Percentiles rank a stretch among this genome's conserved stretches.
These are phyloP conservation scores for Theobroma grandiflorum DNA, from an alignment of 441 rosid genomes.

Conservation along the genomic window DNA sequence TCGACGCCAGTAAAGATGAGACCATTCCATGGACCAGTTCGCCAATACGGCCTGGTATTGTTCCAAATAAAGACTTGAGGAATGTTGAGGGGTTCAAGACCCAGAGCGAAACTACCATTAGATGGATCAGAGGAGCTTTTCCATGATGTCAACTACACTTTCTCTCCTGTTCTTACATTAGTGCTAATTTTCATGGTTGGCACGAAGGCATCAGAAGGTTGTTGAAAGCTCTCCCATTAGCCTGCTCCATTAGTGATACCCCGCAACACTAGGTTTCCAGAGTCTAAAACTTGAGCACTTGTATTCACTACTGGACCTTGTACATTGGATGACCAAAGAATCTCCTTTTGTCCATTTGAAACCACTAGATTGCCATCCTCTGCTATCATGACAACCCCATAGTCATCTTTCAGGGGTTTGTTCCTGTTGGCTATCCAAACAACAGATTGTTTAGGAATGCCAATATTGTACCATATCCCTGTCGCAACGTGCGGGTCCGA, in stretches of 20 bases:
- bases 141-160: constrained; percentile 38
- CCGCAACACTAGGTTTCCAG: constrained; percentile 32
- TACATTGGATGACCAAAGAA: constrained; percentile 54
- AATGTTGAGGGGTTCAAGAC: constrained; percentile 35
- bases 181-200: constrained; percentile 20
- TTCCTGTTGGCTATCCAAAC: constrained; percentile 63
- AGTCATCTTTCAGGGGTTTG: constrained; percentile 46
- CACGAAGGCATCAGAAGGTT: constrained; percentile 6
- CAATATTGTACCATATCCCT: constrained; percentile 55
- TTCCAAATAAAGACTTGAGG: constrained; percentile 44
- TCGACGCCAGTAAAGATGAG: constrained; percentile 39
- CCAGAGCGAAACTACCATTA: constrained; percentile 38
- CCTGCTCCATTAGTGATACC: neutral
- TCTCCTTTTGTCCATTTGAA: constrained; percentile 36
- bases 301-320: neutral
- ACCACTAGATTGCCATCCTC: constrained; percentile 53
- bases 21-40: constrained; percentile 55
- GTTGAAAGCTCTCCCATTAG: constrained; percentile 35
- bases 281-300: constrained; percentile 25
- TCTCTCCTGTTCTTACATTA: constrained; percentile 11
- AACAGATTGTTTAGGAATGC: constrained; percentile 27
- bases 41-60: constrained; percentile 39
- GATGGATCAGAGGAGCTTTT: constrained; percentile 47
- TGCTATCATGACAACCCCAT: constrained; percentile 45
- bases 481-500: no score